Conservation (phyloP, 2,329 filamentous ascomycete genomes). For the Diplodia mutila region DNA sequence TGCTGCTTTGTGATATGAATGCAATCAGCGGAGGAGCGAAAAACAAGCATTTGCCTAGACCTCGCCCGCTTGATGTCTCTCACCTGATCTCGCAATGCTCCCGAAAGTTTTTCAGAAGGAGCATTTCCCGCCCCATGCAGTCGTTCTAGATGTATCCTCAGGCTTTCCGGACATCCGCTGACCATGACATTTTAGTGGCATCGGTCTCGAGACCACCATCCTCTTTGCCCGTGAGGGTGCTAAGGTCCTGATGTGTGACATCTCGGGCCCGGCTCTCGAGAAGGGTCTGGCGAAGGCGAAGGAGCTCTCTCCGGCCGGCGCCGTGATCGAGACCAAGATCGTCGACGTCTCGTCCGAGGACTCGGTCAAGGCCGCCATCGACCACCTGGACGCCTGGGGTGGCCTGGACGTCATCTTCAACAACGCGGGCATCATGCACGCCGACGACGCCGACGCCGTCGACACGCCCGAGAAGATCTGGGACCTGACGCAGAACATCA, state of each 20-base stretch:
- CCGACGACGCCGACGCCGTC: constrained; percentile 66
- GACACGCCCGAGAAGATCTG: constrained; percentile 88
- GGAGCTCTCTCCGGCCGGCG: constrained; percentile 66
- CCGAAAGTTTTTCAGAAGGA: neutral
- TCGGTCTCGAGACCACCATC: constrained; percentile 88
- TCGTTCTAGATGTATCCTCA: neutral
- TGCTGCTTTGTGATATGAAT: neutral
- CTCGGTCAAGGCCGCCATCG: constrained; percentile 75
- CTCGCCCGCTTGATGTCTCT: neutral
- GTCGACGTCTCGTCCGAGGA: constrained; percentile 86
- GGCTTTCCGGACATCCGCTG: neutral
- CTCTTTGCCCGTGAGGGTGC: constrained; percentile 90
- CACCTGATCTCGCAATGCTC: neutral
- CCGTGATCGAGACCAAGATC: constrained; percentile 64
- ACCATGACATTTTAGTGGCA: constrained; percentile 66
- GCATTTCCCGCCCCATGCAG: neutral
- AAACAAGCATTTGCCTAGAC: neutral
- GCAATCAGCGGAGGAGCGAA: neutral
- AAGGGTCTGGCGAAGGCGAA: constrained; percentile 76
- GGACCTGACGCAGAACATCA: constrained; percentile 92
- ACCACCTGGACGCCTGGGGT: constrained; percentile 78
- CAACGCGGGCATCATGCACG: constrained; percentile 97
- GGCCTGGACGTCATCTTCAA: constrained; percentile 94
- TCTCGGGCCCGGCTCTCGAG: constrained; percentile 76
- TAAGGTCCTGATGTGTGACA: constrained; percentile 82